These are phyloP conservation scores for Sporisorium sorghi DNA, from an alignment of 1,284 basidiomycete species.

Conservation along the genomic window DNA sequence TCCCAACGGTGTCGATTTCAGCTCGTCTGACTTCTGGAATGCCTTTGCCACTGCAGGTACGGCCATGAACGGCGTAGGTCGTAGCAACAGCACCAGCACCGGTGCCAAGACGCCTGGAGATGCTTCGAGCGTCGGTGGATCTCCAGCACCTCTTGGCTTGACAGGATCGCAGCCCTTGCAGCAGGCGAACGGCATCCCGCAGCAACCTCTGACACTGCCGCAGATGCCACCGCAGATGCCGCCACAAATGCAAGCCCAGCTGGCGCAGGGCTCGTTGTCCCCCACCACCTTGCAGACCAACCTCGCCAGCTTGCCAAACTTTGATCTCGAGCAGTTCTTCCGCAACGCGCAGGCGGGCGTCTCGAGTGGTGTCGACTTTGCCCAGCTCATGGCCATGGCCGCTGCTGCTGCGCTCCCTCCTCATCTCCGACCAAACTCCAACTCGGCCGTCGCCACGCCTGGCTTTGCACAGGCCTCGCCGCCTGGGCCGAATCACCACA, in stretches of 20 bases:
- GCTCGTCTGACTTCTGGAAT: constrained; percentile 51
- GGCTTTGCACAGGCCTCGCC: constrained; percentile 27
- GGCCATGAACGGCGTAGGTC: constrained; percentile 35
- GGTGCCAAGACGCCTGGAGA: constrained; percentile 47
- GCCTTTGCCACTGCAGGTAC: constrained; percentile 44
- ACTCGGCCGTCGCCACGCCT: constrained; percentile 2
- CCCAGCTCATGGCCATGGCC: constrained; percentile 76
- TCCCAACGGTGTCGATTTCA: constrained; percentile 40
- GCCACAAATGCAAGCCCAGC: constrained; percentile 45
- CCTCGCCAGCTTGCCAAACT: constrained; percentile 60
- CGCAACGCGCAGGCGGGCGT: constrained; percentile 51
- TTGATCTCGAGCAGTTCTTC: constrained; percentile 63
- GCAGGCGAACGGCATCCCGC: constrained; percentile 19
- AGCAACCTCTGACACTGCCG: constrained; percentile 20
- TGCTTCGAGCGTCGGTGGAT: constrained; percentile 36
- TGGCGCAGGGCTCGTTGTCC: constrained; percentile 59
- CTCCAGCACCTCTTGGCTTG: constrained; percentile 27
- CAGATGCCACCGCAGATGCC: constrained; percentile 44
- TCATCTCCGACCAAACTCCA: constrained; percentile 33
- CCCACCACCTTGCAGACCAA: constrained; percentile 55
- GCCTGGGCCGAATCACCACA: constrained; percentile 36
- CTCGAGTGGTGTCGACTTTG: constrained; percentile 67
- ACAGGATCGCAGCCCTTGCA: constrained; percentile 16
- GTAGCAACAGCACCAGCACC: constrained; percentile 52
- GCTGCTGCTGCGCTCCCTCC: constrained; percentile 39